Evolutionary conservation across 2,329 filamentous ascomycete species (phyloP).

Genomic region (Talaromyces sp.): DNA sequence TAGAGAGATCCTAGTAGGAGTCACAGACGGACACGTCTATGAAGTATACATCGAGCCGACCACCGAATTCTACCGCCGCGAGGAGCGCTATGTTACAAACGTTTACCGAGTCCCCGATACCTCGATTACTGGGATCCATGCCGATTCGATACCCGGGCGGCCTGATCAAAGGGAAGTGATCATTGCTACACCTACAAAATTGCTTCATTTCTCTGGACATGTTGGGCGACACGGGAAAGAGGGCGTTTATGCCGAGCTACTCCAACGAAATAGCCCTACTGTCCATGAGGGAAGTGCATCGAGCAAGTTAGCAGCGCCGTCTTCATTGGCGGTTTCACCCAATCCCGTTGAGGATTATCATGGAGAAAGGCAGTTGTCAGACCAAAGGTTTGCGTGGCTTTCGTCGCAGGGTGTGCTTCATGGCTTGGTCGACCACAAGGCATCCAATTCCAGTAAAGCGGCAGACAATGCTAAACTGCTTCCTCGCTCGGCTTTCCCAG

Average conservation of each 20-base stretch:
- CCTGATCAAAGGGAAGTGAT: conserved; percentile 72
- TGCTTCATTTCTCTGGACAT: conserved; percentile 78
- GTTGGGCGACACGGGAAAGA: conserved; percentile 69
- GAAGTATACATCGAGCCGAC: conserved; percentile 93
- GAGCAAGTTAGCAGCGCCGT: conserved; percentile 58
- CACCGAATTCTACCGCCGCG: conserved; percentile 89
- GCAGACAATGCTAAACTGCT: conserved; percentile 77
- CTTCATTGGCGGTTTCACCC: conserved; percentile 70
- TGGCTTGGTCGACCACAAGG: conserved; percentile 67
- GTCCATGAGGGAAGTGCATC: conserved; percentile 67
- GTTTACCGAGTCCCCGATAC: conserved; percentile 80
- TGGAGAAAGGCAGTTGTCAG: conserved; percentile 42
- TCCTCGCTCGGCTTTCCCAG: conserved; percentile 66
- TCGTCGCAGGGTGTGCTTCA: conserved; percentile 82
- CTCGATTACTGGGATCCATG: conserved; percentile 79
- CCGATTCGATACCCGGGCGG: conserved; percentile 65
- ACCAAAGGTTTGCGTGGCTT: conserved; percentile 77
- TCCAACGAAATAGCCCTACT: conserved; percentile 78
- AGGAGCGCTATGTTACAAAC: conserved; percentile 85
- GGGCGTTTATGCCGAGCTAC: conserved; percentile 80
- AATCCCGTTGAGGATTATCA: conserved; percentile 62
- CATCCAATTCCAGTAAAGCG: conserved; percentile 67
- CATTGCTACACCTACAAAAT: conserved; percentile 69
- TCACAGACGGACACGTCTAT: conserved; percentile 91
- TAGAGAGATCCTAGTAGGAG: conserved; percentile 85